phyloP scores from a whole-genome alignment of 2,329 filamentous ascomycete species.

The Ceratocystis alfenasii region DNA sequence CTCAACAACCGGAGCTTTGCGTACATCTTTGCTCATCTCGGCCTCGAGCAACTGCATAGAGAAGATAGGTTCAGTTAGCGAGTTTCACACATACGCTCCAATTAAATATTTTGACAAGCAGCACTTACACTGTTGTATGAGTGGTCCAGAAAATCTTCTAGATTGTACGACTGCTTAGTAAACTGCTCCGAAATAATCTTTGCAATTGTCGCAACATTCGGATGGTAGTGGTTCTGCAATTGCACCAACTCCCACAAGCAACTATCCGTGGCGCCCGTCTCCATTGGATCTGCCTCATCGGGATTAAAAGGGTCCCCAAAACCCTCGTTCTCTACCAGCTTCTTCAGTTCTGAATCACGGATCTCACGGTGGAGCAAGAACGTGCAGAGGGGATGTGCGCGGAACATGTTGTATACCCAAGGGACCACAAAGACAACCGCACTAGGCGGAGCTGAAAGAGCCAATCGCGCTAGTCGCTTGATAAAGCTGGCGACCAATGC shows the following conservation, averaged over 20 bases:
- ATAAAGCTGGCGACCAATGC: conserved; percentile 88
- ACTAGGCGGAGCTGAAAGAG: conserved; percentile 77
- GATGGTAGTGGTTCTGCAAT: conserved; percentile 86
- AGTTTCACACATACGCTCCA: neutral
- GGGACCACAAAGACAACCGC: conserved; percentile 82
- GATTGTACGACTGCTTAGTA: conserved; percentile 83
- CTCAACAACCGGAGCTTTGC: conserved; percentile 78
- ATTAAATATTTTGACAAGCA: neutral
- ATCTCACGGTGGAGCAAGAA: conserved; percentile 86
- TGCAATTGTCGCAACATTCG: conserved; percentile 86
- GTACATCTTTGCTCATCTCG: conserved; percentile 71
- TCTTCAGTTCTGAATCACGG: conserved; percentile 45
- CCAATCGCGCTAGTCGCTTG: conserved; percentile 76
- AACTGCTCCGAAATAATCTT: conserved; percentile 95
- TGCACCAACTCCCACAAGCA: conserved; percentile 91
- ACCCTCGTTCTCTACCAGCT: conserved; percentile 48
- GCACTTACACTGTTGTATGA: conserved; percentile 65
- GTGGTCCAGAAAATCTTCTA: conserved; percentile 97
- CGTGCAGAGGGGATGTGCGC: conserved; percentile 76
- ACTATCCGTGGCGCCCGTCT: conserved; percentile 79
- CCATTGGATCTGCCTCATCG: conserved; percentile 67
- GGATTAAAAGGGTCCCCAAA: conserved; percentile 63
- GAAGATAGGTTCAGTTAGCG: neutral
- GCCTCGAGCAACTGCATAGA: conserved; percentile 62
- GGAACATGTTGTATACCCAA: conserved; percentile 91